Evolutionary conservation across 1,284 basidiomycete genomes (phyloP).

Genomic region (Ganoderma meredithae): DNA sequence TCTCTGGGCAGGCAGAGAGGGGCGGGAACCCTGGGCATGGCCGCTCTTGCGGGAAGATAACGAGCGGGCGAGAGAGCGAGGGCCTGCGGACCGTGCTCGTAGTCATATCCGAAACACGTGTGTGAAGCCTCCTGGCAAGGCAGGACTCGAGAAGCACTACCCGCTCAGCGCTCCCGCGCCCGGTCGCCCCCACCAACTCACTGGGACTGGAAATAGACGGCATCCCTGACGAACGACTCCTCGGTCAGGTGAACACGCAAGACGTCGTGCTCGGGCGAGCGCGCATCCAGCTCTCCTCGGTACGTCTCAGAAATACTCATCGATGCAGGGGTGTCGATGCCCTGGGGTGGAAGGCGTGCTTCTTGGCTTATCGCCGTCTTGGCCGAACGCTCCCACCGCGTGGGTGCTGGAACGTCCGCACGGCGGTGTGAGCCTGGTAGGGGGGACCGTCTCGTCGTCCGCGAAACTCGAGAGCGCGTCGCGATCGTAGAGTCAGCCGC

Average conservation of each 20-base stretch:
- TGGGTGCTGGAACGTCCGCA: neutral
- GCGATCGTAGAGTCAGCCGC: slow-evolving; percentile 17
- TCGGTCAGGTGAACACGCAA: neutral
- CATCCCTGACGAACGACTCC: slow-evolving; percentile 22
- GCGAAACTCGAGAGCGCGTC: slow-evolving; percentile 31
- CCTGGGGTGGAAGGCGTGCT: slow-evolving; percentile 10
- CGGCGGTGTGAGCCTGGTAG: neutral
- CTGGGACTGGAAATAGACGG: slow-evolving; percentile 24
- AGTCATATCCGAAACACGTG: slow-evolving; percentile 33
- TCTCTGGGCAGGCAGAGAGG: slow-evolving; percentile 6
- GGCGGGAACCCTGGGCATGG: slow-evolving; percentile 5
- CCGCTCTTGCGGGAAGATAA: slow-evolving; percentile 25
- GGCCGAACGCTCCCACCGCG: slow-evolving; percentile 23
- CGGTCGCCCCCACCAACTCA: neutral
- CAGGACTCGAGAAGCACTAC: slow-evolving; percentile 26
- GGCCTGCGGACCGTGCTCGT: slow-evolving; percentile 14
- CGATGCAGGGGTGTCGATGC: slow-evolving; percentile 11
- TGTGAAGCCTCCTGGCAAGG: slow-evolving; percentile 21
- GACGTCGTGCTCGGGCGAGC: neutral
- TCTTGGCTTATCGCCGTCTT: slow-evolving; percentile 30
- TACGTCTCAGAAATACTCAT: slow-evolving; percentile 11
- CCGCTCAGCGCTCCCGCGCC: slow-evolving; percentile 22
- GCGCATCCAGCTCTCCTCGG: slow-evolving; percentile 3
- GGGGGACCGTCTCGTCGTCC: slow-evolving; percentile 24
- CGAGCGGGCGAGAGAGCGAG: slow-evolving; percentile 21